Evolutionary conservation across 805 yeast species (phyloP).

Genomic region (Wickerhamomyces pijperi): DNA sequence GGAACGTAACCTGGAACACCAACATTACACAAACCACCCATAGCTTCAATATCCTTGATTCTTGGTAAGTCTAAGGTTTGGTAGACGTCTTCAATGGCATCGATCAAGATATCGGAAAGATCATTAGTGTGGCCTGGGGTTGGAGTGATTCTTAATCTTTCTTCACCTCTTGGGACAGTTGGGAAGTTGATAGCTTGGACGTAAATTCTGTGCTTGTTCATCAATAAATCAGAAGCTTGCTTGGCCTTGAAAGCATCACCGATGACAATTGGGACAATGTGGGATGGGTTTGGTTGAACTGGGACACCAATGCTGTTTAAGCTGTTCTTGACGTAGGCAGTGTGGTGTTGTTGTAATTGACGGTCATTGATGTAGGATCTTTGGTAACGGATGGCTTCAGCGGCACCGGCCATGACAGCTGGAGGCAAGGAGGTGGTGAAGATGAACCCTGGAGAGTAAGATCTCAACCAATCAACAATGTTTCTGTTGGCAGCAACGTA

Average conservation of each 20-base stretch:
- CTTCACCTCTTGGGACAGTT: conserved; percentile 92
- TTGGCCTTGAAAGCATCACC: conserved; percentile 94
- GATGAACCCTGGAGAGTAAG: conserved; percentile 94
- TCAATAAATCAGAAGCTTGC: conserved; percentile 77
- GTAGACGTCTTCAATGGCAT: conserved; percentile 75
- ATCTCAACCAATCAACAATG: conserved; percentile 90
- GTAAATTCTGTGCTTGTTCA: conserved; percentile 76
- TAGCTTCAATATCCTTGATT: conserved; percentile 61
- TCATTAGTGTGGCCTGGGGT: conserved; percentile 90
- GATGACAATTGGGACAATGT: conserved; percentile 88
- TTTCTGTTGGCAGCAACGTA: conserved; percentile 82
- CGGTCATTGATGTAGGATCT: conserved; percentile 70
- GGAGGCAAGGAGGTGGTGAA: conserved; percentile 97
- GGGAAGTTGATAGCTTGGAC: conserved; percentile 99
- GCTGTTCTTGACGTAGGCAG: conserved; percentile 71
- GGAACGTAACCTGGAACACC: conserved; percentile 42
- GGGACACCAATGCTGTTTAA: conserved; percentile 73
- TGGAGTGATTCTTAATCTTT: conserved; percentile 95
- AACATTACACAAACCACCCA: conserved; percentile 89
- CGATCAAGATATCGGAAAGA: conserved; percentile 63
- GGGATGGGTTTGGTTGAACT: conserved; percentile 95
- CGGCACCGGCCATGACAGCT: conserved; percentile 92
- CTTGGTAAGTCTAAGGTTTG: conserved; percentile 63
- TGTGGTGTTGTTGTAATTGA: conserved; percentile 73
- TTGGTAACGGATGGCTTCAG: conserved; percentile 78